A percentile compares a stretch with the other conserved stretches of the same genome.
Evolutionary conservation across 2,329 filamentous ascomycete genomes (phyloP).

Genomic region (Ilyonectria robusta): DNA sequence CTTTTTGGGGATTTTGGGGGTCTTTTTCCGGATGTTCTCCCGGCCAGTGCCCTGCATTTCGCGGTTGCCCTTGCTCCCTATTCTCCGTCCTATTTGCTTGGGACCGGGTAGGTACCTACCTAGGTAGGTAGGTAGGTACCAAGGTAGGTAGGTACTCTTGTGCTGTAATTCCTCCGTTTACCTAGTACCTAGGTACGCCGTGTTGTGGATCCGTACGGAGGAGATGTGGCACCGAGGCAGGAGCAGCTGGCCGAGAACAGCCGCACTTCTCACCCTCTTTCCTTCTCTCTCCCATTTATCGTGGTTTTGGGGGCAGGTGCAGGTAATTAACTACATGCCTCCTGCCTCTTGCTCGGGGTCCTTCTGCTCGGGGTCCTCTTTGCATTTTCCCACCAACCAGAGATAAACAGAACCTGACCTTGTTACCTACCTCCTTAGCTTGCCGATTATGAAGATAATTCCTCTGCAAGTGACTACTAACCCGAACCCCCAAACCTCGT

Average conservation of each 20-base stretch:
- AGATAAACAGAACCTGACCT: background rate
- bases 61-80: background rate
- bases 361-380: background rate
- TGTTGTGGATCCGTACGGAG: no score
- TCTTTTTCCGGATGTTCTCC: background rate
- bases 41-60: background rate
- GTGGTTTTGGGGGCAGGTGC: slow-evolving; percentile 10
- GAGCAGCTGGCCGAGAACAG: background rate
- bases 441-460: background rate
- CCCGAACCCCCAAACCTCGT: background rate
- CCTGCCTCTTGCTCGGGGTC: background rate
- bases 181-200: no score
- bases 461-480: background rate
- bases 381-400: slow-evolving; percentile 18
- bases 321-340: background rate
- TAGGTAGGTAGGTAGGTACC: no score
- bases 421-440: background rate
- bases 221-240: background rate
- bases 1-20: slow-evolving; percentile 12
- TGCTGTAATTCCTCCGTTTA: no score
- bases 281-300: background rate
- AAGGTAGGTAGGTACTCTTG: no score
- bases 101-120: no score
- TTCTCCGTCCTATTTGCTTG: background rate
- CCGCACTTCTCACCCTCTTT: background rate